Base-by-base conservation (phyloP, 1,139 yeast species). In the Arxiozyma bovina region DNA sequence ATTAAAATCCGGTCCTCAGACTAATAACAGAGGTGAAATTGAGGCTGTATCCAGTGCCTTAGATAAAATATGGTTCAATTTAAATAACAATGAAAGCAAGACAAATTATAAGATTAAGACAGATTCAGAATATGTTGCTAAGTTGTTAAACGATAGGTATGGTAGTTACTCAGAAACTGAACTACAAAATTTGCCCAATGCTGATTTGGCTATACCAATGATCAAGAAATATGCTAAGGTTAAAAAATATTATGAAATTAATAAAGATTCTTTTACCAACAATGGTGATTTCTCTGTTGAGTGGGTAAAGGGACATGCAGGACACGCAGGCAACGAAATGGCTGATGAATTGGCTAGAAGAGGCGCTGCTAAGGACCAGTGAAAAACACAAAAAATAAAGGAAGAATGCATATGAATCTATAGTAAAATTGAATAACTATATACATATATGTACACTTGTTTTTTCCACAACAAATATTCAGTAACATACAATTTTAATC, bases 21-120 rank as follows among this genome's bases (percentile, higher is more conserved):
- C 96, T 0, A 91, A 89, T 63, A 91, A 87, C 62, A 73, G 90
- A 48, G 95, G 95, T 1, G 97, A 91, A 68, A 74, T 90, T 22
- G 67, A 73, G 21, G 97, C 95, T 0, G 74, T 87, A 25, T 66
- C 71, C 7, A 75, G 75, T 49, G 94, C 94, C 0, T 67, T 85
- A 53, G 64, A 67, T 9, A 62, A 66, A 11, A 74, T 82, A 15
- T 60, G 70, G 53, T 45, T 59, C 0, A 61, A 69, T 23, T 70
- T 81, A 45, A 70, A 74, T 27, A 18, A 44, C 9, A 44, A 58
- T 0, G 44, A 49, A 9, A 53, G 57, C 2, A 53, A 61, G 1
- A 55, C 57, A 0, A 69, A 69, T 49, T 78, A 74, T 57, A 66
- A 62, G n/a, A 74, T 82, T 7, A 67, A 70, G 47, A 76, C 85